These are phyloP conservation scores for Ichthyophthirius multifiliis DNA, from an alignment of 169 alveolate genomes.

Conservation along the genomic window DNA sequence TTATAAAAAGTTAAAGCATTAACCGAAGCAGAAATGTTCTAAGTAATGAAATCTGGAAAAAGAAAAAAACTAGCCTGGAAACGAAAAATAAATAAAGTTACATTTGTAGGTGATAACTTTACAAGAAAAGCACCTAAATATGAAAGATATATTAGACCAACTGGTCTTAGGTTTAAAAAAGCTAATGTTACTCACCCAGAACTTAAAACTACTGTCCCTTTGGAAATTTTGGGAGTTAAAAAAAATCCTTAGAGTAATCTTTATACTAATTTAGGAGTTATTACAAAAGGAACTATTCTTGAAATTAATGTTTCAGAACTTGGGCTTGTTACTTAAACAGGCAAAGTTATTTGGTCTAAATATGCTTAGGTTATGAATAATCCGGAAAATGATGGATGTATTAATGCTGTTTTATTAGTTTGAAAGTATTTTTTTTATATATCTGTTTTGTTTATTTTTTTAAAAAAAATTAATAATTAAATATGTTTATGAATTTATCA, in stretches of 20 bases:
- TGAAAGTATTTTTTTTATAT: conserved; percentile 42
- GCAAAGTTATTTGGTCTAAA: conserved; percentile 99
- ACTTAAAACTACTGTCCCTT: conserved; percentile 93
- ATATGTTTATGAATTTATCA: too few species aligned
- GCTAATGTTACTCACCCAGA: conserved; percentile 99
- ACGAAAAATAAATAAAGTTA: conserved; percentile 96
- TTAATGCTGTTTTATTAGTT: conserved; percentile 97
- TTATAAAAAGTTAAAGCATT: conserved; percentile 96
- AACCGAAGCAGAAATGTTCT: conserved; percentile 88
- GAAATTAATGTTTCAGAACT: conserved; percentile 98
- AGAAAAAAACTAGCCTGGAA: conserved; percentile 98
- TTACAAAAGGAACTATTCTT: conserved; percentile 97
- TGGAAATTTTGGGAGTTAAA: conserved; percentile 96
- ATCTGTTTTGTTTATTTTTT: background rate
- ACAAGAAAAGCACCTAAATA: conserved; percentile 99
- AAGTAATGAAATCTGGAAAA: conserved; percentile 93
- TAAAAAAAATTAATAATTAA: too few species aligned
- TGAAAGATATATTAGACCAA: conserved; percentile 97
- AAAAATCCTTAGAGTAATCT: conserved; percentile 96
- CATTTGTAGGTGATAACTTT: conserved; percentile 97
- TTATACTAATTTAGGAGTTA: conserved; percentile 97
- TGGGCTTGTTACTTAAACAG: conserved; percentile 98
- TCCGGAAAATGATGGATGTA: conserved; percentile 99
- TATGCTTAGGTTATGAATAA: conserved; percentile 99
- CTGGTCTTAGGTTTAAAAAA: conserved; percentile 97